Evolutionary conservation across 192 early-diverging fungal species (phyloP).

Genomic region (Coemansia sp.): DNA sequence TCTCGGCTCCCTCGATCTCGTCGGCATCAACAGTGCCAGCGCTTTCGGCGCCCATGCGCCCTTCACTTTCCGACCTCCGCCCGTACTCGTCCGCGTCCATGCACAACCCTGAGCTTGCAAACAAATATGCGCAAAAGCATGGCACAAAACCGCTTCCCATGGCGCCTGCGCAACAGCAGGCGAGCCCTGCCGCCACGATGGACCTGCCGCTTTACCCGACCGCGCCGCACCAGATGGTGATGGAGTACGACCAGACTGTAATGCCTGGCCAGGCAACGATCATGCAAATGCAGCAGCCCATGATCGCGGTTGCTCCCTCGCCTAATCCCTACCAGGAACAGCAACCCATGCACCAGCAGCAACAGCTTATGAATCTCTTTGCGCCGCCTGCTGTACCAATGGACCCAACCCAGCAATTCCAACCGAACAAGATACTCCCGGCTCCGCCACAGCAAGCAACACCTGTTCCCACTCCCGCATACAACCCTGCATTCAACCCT

Average conservation of each 20-base stretch:
- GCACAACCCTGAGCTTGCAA: slow-evolving; percentile 48
- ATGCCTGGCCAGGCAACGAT: slow-evolving; percentile 40
- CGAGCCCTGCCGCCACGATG: not conserved
- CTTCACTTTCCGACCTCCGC: slow-evolving; percentile 52
- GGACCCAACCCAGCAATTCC: slow-evolving; percentile 10
- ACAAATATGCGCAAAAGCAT: slow-evolving; percentile 52
- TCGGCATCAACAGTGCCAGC: slow-evolving; percentile 5
- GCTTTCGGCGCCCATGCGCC: slow-evolving; percentile 16
- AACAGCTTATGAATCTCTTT: slow-evolving; percentile 45
- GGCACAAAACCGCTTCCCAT: slow-evolving; percentile 50
- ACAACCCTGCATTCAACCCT: slow-evolving; percentile 42
- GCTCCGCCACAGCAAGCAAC: slow-evolving; percentile 19
- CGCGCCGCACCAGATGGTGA: slow-evolving; percentile 1
- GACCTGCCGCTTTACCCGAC: not conserved
- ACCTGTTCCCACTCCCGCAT: slow-evolving; percentile 29
- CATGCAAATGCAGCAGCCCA: slow-evolving; percentile 22
- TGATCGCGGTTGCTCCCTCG: slow-evolving; percentile 17
- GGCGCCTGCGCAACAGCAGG: slow-evolving; percentile 20
- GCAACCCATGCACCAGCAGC: slow-evolving; percentile 13
- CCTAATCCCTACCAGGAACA: slow-evolving; percentile 23
- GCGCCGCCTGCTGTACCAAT: slow-evolving; percentile 26
- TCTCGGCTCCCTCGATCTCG: not conserved
- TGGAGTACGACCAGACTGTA: slow-evolving; percentile 40
- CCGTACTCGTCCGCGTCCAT: slow-evolving; percentile 55
- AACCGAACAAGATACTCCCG: slow-evolving; percentile 21